Base-by-base conservation (phyloP, 768 basidiomycete species). In the Lactarius evosmus region DNA sequence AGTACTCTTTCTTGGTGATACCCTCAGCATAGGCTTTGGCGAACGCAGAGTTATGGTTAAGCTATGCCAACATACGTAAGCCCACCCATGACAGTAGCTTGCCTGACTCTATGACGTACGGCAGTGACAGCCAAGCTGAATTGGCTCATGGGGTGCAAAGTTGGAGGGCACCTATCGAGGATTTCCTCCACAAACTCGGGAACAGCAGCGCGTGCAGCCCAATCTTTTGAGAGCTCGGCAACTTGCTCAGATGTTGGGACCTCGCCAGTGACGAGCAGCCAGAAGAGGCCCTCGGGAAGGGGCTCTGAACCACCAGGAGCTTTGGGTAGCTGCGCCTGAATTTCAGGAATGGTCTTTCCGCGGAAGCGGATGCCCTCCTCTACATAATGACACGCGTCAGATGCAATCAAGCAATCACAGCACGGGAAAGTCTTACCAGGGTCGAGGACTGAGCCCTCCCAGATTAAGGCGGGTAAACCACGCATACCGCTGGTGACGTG, bases 281-380 rank as follows among this genome's bases (percentile, higher is more conserved):
- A 97, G 81, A 97, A 97, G 67, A 97, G 87, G 71, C 83, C 89
- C 75, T 97, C 95, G 2, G 95, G 95, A 58, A 97, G 85, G 60
- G 95, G 95, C 74, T 97, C 95, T 17, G 85, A 80, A 60, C 95
- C 95, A 67, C 89, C 86, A 69, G 89, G 83, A 61, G 91, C 95
- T 74, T 91, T 95, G 65, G 96, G 96, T 29, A 98, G 87, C 55
- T 86, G 82, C 59, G 85, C 81, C 77, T 93, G 87, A 74, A 87
- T 87, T 73, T 97, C 95, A 46, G 92, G 91, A 72, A 96, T 96
- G 61, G 93, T 93, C 77, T 91, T 92, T 65, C 94, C 95, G 74
- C 95, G 91, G 87, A 98, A 98, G 69, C 96, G 93, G 72, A 98
- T 98, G 62, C 96, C 96, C 81, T 97, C 95, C 73, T 95, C 91